Evolutionary conservation across 208 protist genomes (phyloP).

Genomic region (Crithidia mellificae): DNA sequence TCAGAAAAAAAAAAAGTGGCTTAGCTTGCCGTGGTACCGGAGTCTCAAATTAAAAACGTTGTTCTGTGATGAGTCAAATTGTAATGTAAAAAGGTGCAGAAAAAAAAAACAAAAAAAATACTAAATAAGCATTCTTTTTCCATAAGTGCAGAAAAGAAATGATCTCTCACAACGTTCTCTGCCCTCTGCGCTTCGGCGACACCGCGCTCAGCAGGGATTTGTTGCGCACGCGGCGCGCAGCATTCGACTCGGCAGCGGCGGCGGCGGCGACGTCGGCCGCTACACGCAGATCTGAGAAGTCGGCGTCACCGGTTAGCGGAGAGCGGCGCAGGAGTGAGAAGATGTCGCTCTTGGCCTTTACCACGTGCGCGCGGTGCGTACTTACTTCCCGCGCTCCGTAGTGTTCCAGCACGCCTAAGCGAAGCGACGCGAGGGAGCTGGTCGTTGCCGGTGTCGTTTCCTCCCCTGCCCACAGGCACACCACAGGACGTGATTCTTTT

Average conservation of each 20-base stretch:
- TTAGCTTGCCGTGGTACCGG: too few species aligned
- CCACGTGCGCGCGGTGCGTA: conserved; percentile 24
- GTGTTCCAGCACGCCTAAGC: conserved; percentile 16
- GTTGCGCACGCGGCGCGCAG: conserved; percentile 23
- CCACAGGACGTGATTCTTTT: conserved; percentile 18
- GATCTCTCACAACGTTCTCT: conserved; percentile 7
- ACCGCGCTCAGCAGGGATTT: conserved; percentile 20
- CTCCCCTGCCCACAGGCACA: conserved; percentile 30
- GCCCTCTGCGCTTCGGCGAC: conserved; percentile 2
- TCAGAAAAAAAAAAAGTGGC: too few species aligned
- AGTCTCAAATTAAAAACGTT: too few species aligned
- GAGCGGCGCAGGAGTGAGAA: conserved; percentile 22
- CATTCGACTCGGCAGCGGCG: conserved; percentile 1
- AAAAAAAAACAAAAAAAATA: background rate
- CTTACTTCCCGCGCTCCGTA: conserved; percentile 30
- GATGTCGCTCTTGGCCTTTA: conserved; percentile 40
- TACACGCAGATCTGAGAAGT: background rate
- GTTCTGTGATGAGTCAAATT: too few species aligned
- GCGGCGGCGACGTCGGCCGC: conserved; percentile 10
- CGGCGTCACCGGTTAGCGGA: background rate
- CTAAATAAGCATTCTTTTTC: too few species aligned
- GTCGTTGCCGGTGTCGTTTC: conserved; percentile 6
- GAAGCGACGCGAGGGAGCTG: background rate
- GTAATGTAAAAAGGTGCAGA: too few species aligned
- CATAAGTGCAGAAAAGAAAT: too few species aligned